Conservation (phyloP, 176 grass and related monocot genomes). For the Lolium perenne region DNA sequence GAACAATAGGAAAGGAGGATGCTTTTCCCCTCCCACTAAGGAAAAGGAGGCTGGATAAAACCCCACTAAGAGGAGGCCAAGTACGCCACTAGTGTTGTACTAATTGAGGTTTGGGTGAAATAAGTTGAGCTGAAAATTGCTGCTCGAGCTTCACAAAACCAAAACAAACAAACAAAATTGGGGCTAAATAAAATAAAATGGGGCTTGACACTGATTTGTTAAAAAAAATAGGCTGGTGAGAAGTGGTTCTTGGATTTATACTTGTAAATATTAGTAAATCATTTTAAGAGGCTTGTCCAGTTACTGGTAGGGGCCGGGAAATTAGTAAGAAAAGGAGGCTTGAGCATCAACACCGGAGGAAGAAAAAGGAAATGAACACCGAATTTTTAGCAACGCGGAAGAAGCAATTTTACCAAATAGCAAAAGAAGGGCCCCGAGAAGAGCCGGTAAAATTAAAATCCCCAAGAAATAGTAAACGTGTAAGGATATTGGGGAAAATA, state of each 20-base stretch:
- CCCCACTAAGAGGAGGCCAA: constrained; percentile 31
- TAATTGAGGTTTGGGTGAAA: constrained; percentile 15
- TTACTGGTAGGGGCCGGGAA: background rate
- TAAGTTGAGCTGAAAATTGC: background rate
- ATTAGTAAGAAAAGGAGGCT: background rate
- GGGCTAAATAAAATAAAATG: background rate
- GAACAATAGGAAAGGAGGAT: constrained; percentile 35
- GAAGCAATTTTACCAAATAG: background rate
- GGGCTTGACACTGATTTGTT: no score
- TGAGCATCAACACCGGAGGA: background rate
- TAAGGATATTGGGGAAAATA: background rate
- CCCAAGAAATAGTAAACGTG: background rate
- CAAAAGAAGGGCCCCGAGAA: background rate
- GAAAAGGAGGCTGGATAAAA: constrained; percentile 39
- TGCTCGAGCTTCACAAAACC: background rate
- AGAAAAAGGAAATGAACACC: background rate
- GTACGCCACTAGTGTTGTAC: background rate
- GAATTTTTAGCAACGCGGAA: background rate
- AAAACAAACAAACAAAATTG: background rate
- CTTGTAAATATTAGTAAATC: background rate
- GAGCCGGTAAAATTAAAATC: background rate
- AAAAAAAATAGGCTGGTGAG: background rate
- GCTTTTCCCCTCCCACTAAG: constrained; percentile 45
- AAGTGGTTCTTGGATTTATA: background rate
- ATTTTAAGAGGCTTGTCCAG: background rate